A percentile compares a stretch with the other conserved stretches of the same genome.
Evolutionary conservation across 2,329 filamentous ascomycete genomes (phyloP).

Genomic region (Nemania sp.): DNA sequence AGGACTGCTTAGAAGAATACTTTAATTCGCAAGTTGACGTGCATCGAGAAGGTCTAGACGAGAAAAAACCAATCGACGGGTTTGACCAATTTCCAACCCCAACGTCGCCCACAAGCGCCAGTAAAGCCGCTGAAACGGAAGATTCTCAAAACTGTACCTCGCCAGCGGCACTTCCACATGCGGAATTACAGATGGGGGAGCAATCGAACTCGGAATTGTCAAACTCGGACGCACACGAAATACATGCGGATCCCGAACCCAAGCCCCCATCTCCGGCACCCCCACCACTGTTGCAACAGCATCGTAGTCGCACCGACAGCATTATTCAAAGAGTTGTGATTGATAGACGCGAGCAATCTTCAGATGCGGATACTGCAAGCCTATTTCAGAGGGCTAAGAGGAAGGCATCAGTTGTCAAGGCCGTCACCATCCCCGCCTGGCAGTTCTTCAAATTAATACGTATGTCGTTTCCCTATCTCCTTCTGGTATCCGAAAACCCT

Average conservation of each 20-base stretch:
- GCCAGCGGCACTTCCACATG: constrained; percentile 20
- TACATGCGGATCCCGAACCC: constrained; percentile 24
- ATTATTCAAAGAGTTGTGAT: constrained; percentile 64
- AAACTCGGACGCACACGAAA: not conserved
- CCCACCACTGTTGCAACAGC: constrained; percentile 30
- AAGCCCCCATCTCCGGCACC: constrained; percentile 23
- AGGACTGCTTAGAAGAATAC: constrained; percentile 90
- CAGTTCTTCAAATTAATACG: constrained; percentile 94
- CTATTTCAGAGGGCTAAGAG: constrained; percentile 49
- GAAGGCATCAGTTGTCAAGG: constrained; percentile 64
- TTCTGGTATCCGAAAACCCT: constrained; percentile 31
- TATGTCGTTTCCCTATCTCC: constrained; percentile 50
- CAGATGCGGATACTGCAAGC: constrained; percentile 46
- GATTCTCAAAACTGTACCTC: constrained; percentile 27
- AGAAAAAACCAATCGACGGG: constrained; percentile 46
- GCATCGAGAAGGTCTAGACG: constrained; percentile 67
- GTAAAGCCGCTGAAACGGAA: constrained; percentile 39
- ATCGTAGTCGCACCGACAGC: constrained; percentile 52
- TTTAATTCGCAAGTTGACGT: constrained; percentile 96
- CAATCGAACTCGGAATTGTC: not conserved
- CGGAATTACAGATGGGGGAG: constrained; percentile 9
- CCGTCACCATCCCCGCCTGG: constrained; percentile 95
- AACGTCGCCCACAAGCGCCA: constrained; percentile 36
- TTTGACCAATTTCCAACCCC: constrained; percentile 41
- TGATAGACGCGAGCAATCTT: constrained; percentile 51